These are phyloP conservation scores for Colletotrichum kahawae DNA, from an alignment of 2,329 filamentous ascomycete genomes.

Conservation along the genomic window DNA sequence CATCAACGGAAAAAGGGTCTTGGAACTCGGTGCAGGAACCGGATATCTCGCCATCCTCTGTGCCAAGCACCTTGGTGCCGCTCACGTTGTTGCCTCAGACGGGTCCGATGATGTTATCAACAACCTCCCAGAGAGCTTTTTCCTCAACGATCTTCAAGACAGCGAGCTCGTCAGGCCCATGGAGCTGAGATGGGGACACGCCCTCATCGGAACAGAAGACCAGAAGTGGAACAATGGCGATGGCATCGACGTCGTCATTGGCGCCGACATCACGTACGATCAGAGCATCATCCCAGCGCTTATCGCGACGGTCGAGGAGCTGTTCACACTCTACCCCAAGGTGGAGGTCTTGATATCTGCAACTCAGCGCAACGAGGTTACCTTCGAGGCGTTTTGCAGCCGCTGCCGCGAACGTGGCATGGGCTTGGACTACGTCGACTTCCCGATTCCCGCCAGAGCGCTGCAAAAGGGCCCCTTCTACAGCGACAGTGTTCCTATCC, in stretches of 20 bases:
- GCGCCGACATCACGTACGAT: constrained; percentile 83
- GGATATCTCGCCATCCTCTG: constrained; percentile 78
- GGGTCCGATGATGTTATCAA: constrained; percentile 76
- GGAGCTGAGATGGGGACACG: constrained; percentile 69
- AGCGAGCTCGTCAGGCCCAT: constrained; percentile 47
- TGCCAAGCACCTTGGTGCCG: constrained; percentile 66
- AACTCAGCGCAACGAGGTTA: constrained; percentile 72
- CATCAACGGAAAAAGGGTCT: constrained; percentile 60
- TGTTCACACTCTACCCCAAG: constrained; percentile 61
- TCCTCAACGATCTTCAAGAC: constrained; percentile 68
- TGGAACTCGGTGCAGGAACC: constrained; percentile 80
- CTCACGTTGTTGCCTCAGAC: constrained; percentile 72
- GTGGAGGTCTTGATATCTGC: constrained; percentile 70
- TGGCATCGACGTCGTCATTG: constrained; percentile 68
- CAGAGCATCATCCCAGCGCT: constrained; percentile 65
- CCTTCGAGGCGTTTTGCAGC: constrained; percentile 68
- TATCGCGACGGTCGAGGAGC: constrained; percentile 66
- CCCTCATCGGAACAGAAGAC: constrained; percentile 62
- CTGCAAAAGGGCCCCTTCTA: constrained; percentile 70
- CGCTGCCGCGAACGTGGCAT: constrained; percentile 58
- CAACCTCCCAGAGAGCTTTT: constrained; percentile 69
- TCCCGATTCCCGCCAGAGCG: constrained; percentile 39
- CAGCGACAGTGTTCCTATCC: constrained; percentile 62
- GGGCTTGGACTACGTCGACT: constrained; percentile 46
- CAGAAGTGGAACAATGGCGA: constrained; percentile 52